Conservation (phyloP, 2,329 filamentous ascomycete species). For the Periconia sp. region DNA sequence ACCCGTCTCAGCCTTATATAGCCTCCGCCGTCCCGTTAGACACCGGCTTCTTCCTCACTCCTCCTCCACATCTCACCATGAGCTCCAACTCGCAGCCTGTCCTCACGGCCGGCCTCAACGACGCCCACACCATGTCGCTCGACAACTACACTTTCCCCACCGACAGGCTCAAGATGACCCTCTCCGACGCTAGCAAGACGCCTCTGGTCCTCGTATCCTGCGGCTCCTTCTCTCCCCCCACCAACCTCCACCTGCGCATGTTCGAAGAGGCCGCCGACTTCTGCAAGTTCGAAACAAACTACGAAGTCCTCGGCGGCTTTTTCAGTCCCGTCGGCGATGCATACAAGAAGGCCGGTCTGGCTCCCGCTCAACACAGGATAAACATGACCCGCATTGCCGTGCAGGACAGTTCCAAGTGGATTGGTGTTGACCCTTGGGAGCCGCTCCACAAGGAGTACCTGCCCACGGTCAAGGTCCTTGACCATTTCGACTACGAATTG, state of each 20-base stretch:
- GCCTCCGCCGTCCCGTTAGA: not conserved
- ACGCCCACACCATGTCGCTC: slow-evolving; percentile 37
- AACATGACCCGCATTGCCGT: slow-evolving; percentile 87
- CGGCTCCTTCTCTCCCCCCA: slow-evolving; percentile 72
- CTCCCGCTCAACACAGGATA: slow-evolving; percentile 71
- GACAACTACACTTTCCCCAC: slow-evolving; percentile 63
- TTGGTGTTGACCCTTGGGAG: slow-evolving; percentile 59
- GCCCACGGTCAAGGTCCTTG: slow-evolving; percentile 84
- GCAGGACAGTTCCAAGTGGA: slow-evolving; percentile 59
- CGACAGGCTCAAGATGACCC: slow-evolving; percentile 59
- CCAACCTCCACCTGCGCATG: slow-evolving; percentile 80
- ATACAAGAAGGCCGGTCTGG: slow-evolving; percentile 80
- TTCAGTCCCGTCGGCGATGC: slow-evolving; percentile 75
- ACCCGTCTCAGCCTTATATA: not conserved
- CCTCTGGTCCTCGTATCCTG: slow-evolving; percentile 71
- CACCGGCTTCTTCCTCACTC: not conserved
- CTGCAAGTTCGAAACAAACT: slow-evolving; percentile 68
- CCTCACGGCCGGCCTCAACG: slow-evolving; percentile 25
- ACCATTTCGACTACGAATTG: slow-evolving; percentile 90
- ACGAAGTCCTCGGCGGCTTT: slow-evolving; percentile 85
- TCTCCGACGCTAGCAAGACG: slow-evolving; percentile 58
- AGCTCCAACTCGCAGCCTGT: slow-evolving; percentile 17
- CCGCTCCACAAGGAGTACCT: slow-evolving; percentile 82
- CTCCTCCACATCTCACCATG: slow-evolving; percentile 21
- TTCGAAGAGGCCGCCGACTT: slow-evolving; percentile 86